These are phyloP conservation scores for Microsporum audouinii DNA, from an alignment of 2,329 filamentous ascomycete genomes.

Conservation along the genomic window DNA sequence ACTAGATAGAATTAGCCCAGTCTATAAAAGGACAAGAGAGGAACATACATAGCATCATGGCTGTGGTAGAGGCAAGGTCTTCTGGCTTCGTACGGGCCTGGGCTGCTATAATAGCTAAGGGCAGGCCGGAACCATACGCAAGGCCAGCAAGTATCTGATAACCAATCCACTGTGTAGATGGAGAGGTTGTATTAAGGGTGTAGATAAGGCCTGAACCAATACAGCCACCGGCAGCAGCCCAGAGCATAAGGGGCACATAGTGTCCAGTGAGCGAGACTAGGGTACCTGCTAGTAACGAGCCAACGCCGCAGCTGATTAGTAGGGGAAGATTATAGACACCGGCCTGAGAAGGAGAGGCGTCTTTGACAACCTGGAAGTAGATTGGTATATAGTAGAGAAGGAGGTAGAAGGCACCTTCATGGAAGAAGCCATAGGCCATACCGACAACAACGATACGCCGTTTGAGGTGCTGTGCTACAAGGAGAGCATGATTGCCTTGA, in stretches of 20 bases:
- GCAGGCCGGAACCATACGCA: constrained; percentile 17
- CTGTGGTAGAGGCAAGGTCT: constrained; percentile 21
- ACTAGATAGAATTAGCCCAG: constrained; percentile 19
- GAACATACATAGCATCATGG: constrained; percentile 17
- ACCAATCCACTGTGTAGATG: constrained; percentile 17
- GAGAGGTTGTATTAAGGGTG: constrained; percentile 17
- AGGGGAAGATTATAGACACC: constrained; percentile 27
- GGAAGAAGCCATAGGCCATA: constrained; percentile 29
- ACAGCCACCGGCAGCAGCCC: constrained; percentile 15
- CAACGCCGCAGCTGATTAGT: constrained; percentile 23
- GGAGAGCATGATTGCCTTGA: constrained; percentile 32
- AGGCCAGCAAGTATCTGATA: constrained; percentile 18
- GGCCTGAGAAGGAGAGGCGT: constrained; percentile 27
- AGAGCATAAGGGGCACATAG: constrained; percentile 17
- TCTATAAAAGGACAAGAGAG: constrained; percentile 17
- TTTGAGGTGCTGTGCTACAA: constrained; percentile 29
- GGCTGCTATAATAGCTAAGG: constrained; percentile 12
- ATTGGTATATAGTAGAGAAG: constrained; percentile 28
- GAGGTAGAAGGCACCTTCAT: constrained; percentile 27
- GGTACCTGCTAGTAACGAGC: constrained; percentile 9
- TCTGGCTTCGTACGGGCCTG: constrained; percentile 15
- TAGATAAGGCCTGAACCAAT: constrained; percentile 21
- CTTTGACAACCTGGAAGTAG: constrained; percentile 35
- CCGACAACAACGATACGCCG: constrained; percentile 27
- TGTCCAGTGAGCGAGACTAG: constrained; percentile 12